Evolutionary conservation across 1,139 yeast genomes (phyloP), one percentile per base, ranked within the genome.

Genomic region (Geotrichum histeridarum): DNA sequence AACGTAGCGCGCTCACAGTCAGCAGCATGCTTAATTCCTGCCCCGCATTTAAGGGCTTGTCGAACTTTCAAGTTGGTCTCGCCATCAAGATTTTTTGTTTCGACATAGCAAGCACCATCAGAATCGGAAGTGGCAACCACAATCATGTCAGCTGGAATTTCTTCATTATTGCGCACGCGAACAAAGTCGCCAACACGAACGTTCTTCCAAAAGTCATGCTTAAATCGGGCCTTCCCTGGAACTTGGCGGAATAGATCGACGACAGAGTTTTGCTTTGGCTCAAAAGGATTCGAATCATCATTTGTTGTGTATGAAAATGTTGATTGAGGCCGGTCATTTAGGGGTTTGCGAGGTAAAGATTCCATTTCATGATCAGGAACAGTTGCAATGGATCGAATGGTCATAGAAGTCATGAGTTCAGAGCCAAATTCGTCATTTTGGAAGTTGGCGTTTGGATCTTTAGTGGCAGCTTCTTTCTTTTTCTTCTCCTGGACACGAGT

Each of bases 31-130:
- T 77, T 79, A 55, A 88, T 74, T 11, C 73, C 69, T 39, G 82
- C 79, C 30, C 95, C 90, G 63, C 88, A 81, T 57, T 81, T 80
- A 54, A 93, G 72, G 12, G 95, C 83, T 60, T 82, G 84, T 59
- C 89, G 85, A 50, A 82, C 81, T 70, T 93, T 93, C 68, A 93
- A 77, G 67, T 93, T 93, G 4, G 98, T 89, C 71, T 93, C 99
- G 68, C 99, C 99, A 71, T 93, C 98, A 63, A 93, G 77, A 68
- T 93, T 93, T 66, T 90, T 91, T 0, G 99, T 93, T 70, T 93
- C 98, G 43, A 91, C 83, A 65, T 84, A 91, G 71, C 98, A 91
- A 47, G 85, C 90, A 43, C 96, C 96, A 67, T 93, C 98, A 1
- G 78, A 69, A 67, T 91, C 97, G 0, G 95, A 85, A 0, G 96